These are phyloP conservation scores for Leccinum huronense DNA, from an alignment of 1,284 basidiomycete species.

Conservation along the genomic window DNA sequence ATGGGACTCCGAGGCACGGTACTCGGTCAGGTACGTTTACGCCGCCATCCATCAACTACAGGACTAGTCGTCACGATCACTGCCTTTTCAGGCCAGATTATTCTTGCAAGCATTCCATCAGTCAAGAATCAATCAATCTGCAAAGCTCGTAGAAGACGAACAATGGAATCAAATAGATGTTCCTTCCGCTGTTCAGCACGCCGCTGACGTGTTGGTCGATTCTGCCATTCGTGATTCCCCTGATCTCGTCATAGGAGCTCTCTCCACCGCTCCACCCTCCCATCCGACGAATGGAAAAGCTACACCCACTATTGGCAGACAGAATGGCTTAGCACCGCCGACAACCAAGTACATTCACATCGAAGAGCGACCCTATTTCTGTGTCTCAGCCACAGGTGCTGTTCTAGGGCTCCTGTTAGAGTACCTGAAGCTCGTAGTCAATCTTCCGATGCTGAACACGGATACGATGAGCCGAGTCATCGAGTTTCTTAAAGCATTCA, in stretches of 20 bases:
- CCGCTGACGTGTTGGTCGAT: conserved; percentile 75
- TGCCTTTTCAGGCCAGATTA: conserved; percentile 63
- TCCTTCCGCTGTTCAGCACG: conserved; percentile 59
- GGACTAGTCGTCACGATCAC: conserved; percentile 3
- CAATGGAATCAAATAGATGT: conserved; percentile 84
- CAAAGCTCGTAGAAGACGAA: conserved; percentile 90
- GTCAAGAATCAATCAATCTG: conserved; percentile 75
- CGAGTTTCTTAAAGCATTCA: conserved; percentile 97
- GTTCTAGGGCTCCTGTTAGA: conserved; percentile 78
- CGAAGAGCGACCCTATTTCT: conserved; percentile 81
- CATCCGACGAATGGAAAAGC: conserved; percentile 25
- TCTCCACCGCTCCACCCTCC: conserved; percentile 11
- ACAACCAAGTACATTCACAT: conserved; percentile 75
- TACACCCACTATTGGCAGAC: conserved; percentile 28
- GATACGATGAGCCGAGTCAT: conserved; percentile 93
- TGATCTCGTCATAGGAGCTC: conserved; percentile 52
- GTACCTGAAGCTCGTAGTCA: conserved; percentile 88
- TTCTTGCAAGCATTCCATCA: conserved; percentile 90
- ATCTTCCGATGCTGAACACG: conserved; percentile 85
- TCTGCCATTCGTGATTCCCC: conserved; percentile 80
- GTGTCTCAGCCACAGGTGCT: conserved; percentile 84
- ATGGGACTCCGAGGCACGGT: conserved; percentile 84
- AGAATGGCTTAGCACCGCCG: conserved; percentile 34
- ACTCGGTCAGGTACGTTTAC: conserved; percentile 64
- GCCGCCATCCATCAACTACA: neutral